Percentiles rank a stretch among this genome's conserved stretches.
These are phyloP conservation scores for Crepidotus variabilis DNA, from an alignment of 768 basidiomycete genomes.

Conservation along the genomic window DNA sequence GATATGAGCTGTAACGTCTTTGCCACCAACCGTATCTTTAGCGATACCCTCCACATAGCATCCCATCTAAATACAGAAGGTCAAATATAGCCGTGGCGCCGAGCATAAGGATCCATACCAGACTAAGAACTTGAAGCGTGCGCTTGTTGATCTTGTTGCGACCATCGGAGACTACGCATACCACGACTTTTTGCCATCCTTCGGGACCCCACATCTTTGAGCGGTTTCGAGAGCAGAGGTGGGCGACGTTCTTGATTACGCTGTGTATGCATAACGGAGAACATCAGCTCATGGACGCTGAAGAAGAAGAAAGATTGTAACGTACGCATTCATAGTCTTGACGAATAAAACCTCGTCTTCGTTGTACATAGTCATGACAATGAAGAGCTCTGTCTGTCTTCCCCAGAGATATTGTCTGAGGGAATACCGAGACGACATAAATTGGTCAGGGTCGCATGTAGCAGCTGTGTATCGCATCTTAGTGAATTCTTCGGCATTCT, in stretches of 20 bases:
- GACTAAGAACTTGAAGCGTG: slow-evolving; percentile 82
- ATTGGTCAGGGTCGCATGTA: slow-evolving; percentile 88
- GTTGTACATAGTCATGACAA: slow-evolving; percentile 97
- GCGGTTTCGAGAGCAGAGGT: slow-evolving; percentile 63
- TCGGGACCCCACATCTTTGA: slow-evolving; percentile 86
- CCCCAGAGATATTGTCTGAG: slow-evolving; percentile 76
- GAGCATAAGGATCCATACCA: slow-evolving; percentile 41
- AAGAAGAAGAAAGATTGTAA: slow-evolving; percentile 9
- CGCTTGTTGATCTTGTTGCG: slow-evolving; percentile 86
- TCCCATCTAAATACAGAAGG: slow-evolving; percentile 55
- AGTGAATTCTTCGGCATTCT: slow-evolving; percentile 66
- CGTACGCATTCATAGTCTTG: slow-evolving; percentile 82
- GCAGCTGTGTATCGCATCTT: slow-evolving; percentile 89
- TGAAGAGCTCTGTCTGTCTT: slow-evolving; percentile 87
- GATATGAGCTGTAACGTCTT: slow-evolving; percentile 91
- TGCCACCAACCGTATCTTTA: slow-evolving; percentile 84
- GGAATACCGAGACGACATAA: slow-evolving; percentile 73
- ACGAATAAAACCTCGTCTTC: slow-evolving; percentile 81
- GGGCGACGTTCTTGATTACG: slow-evolving; percentile 84
- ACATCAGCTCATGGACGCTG: neutral
- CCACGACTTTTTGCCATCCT: slow-evolving; percentile 89
- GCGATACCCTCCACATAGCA: slow-evolving; percentile 87
- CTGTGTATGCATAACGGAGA: slow-evolving; percentile 28
- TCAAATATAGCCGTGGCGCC: neutral
- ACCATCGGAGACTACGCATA: slow-evolving; percentile 84